Base-by-base conservation (phyloP, 2,329 filamentous ascomycete species). In the Aaosphaeria pasadenensis region DNA sequence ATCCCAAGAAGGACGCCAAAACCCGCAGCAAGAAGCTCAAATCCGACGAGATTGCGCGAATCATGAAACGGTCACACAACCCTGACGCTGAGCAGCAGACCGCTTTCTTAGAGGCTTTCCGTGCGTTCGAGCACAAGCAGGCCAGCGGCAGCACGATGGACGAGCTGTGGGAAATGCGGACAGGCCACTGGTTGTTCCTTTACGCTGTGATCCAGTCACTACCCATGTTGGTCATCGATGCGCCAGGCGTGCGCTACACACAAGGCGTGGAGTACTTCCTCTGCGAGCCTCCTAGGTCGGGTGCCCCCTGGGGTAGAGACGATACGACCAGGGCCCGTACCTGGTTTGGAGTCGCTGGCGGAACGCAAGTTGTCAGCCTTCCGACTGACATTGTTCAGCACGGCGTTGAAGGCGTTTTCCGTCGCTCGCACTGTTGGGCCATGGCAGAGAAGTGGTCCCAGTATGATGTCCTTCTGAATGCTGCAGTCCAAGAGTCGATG, bases 31-130 rank as follows among this genome's bases (percentile, higher is more conserved):
- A 83, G 72, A 87, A 84, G 60, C 74, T 96, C 48, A 89, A 90
- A 67, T 83, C 87, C 45, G 83, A 92, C 49, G 90, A 96, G 61
- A 78, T 91, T 39, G 82, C 84, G 11, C 80, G 87, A 17, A 79
- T 96, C 32, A 73, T 96, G n/a, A 84, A 87, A 63, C 86, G 85
- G 52, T 87, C 88, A 0, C 91, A 91, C 71, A 95, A 96, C 56
- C 81, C 83, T 40, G 88, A 92, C 56, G 84, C 84, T 1, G 82
- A 81, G 51, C 74, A 74, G 24, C 59, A 64, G n/a, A 74, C 69
- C 9, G 81, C 85, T 0, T 91, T 92, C 66, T 69, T 91, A 31
- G 76, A 83, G 5, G 79, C 82, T 29, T 92, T 88, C 71, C 83
- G 83, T 52, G 78, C 83, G 1, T 88, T 90, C 54, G 89, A 92